Percentiles rank a stretch among this genome's conserved stretches.
phyloP scores from a whole-genome alignment of 2,329 filamentous ascomycete species.

The Penicillium janthinellum region DNA sequence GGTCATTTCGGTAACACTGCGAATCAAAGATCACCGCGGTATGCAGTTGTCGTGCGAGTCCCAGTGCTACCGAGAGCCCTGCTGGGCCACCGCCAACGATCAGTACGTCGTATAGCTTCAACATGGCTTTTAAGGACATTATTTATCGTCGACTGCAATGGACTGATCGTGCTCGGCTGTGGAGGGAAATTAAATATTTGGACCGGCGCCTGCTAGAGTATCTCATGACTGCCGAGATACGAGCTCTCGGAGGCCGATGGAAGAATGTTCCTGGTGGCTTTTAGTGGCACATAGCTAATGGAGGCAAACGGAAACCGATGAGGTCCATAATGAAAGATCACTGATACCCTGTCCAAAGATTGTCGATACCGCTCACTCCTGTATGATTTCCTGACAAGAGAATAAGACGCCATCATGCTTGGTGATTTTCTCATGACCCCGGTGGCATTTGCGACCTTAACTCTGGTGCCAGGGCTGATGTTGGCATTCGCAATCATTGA shows the following conservation, averaged over 20 bases:
- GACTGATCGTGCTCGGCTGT: background rate
- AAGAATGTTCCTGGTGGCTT: background rate
- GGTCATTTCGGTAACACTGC: constrained; percentile 47
- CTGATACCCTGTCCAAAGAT: background rate
- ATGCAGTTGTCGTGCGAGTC: background rate
- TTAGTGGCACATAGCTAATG: background rate
- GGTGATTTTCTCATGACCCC: background rate
- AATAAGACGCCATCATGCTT: background rate
- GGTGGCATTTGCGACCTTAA: background rate
- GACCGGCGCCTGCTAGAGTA: background rate
- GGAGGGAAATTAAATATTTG: background rate
- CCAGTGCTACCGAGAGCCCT: background rate
- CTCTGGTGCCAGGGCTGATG: background rate
- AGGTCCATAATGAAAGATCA: background rate
- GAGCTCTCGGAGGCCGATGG: background rate
- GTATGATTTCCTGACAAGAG: background rate
- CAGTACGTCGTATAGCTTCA: background rate
- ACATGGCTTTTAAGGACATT: background rate
- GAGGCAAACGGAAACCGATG: background rate
- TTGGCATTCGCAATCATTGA: background rate
- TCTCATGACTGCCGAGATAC: background rate
- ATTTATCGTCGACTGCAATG: background rate
- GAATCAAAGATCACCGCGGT: constrained; percentile 41
- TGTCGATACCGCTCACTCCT: background rate
- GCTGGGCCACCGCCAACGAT: background rate